phyloP scores from a whole-genome alignment of 305 asterid genomes.

The Fraxinus dipetala region DNA sequence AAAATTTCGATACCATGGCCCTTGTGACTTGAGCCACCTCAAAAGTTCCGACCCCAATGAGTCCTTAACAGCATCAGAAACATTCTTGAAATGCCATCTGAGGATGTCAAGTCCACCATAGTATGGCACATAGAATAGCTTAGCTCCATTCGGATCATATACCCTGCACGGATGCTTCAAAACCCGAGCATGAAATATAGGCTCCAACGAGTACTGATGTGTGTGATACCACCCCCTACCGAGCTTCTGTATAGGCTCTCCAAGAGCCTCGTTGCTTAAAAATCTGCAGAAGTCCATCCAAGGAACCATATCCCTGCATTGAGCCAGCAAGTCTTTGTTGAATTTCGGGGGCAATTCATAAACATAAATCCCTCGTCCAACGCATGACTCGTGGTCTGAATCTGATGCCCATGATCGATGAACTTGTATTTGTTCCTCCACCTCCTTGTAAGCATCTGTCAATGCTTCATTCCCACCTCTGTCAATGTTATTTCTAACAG shows the following conservation, averaged over 20 bases:
- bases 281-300: constrained; percentile 52
- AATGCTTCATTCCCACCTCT: constrained; percentile 21
- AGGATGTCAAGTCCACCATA: constrained; percentile 68
- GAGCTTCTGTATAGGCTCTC: constrained; percentile 43
- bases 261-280: constrained; percentile 49
- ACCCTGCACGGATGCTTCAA: constrained; percentile 68
- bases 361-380: constrained; percentile 52
- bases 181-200: constrained; percentile 48
- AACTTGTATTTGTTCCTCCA: constrained; percentile 38
- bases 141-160: constrained; percentile 37
- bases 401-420: constrained; percentile 53
- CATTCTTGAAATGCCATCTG: constrained; percentile 76
- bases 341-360: constrained; percentile 69
- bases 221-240: constrained; percentile 50
- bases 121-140: constrained; percentile 62
- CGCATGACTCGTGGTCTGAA: constrained; percentile 25
- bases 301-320: constrained; percentile 53
- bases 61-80: constrained; percentile 47
- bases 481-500: neutral
- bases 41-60: constrained; percentile 38
- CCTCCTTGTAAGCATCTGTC: constrained; percentile 30
- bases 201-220: constrained; percentile 69
- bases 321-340: constrained; percentile 54
- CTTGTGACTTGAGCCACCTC: constrained; percentile 56
- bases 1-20: constrained; percentile 45